Evolutionary conservation across 2,329 filamentous ascomycete genomes (phyloP).

Genomic region (Phaeosphaeriaceae sp.): DNA sequence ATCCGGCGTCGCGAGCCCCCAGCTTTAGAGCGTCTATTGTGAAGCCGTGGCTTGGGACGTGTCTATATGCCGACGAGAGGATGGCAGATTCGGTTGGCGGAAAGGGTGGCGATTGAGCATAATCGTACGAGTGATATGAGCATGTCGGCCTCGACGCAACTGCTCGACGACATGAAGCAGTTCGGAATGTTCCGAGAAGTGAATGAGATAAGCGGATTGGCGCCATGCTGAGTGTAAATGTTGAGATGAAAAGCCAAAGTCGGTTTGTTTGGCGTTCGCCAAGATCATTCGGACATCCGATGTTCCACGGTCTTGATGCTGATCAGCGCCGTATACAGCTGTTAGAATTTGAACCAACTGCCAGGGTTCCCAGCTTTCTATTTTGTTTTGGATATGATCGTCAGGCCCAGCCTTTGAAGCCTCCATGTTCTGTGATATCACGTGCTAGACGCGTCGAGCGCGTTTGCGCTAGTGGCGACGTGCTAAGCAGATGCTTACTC

Average conservation of each 20-base stretch:
- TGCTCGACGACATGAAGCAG: slow-evolving; percentile 24
- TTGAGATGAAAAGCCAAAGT: slow-evolving; percentile 19
- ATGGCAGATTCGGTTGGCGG: slow-evolving; percentile 74
- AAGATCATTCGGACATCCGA: slow-evolving; percentile 27
- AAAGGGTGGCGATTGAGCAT: slow-evolving; percentile 63
- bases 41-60: slow-evolving; percentile 86
- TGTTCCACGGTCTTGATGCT: not conserved
- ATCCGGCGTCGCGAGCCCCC: slow-evolving; percentile 83
- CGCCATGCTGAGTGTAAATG: slow-evolving; percentile 33
- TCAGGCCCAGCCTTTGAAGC: not conserved
- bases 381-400: too few species aligned
- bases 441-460: slow-evolving; percentile 22
- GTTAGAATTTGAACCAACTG: too few species aligned
- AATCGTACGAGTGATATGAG: slow-evolving; percentile 47
- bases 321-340: not conserved
- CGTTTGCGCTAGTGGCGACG: slow-evolving; percentile 23
- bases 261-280: slow-evolving; percentile 25
- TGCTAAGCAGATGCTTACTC: too few species aligned
- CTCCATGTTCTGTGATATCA: slow-evolving; percentile 3
- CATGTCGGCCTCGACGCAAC: slow-evolving; percentile 25
- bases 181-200: slow-evolving; percentile 31
- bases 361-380: too few species aligned
- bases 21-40: slow-evolving; percentile 73
- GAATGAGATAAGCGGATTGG: slow-evolving; percentile 32
- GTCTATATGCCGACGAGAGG: slow-evolving; percentile 77